Base-by-base conservation (phyloP, 1,284 basidiomycete genomes). In the Trichosporon sp. region DNA sequence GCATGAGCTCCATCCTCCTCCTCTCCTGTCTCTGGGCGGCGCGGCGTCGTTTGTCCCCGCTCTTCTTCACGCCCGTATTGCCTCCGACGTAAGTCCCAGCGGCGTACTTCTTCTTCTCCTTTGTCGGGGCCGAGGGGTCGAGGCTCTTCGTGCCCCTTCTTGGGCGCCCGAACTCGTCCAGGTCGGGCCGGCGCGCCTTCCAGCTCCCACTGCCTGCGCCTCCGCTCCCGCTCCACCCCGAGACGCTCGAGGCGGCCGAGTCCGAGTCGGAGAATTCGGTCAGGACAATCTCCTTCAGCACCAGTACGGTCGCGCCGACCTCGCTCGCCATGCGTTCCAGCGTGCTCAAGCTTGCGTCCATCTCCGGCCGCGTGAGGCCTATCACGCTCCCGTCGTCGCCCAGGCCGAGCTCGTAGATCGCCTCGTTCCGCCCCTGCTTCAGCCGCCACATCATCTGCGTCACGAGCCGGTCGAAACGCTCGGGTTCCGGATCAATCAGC, bases 371-470 rank as follows among this genome's bases (percentile, higher is more conserved):
- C 0, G 89, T 86, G 5, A 97, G 87, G 0, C 94, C 94, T 59
- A 96, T 88, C 16, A 97, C 89, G 2, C 90, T 88, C 0, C 94
- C 94, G 2, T 91, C 91, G 80, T 97, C 94, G 4, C 85, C 81
- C 0, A 97, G 91, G 14, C 94, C 95, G 16, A 97, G 89, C 81
- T 96, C 94, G 78, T 97, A 97, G 80, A 94, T 92, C 0, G 94
- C 94, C 79, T 93, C 91, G 4, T 94, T 94, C 3, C 92, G 90
- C 14, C 94, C 94, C 82, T 96, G 92, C 66, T 95, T 90, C 3
- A 97, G 87, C 2, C 94, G 88, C 94, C 95, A 97, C 82, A 96
- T 94, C 83, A 96, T 89, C 84, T 97, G 94, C 1, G 94, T 96
- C 70, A 94, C 91, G 16, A 97, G 90, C 51, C 81, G 77, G 69